phyloP scores from a whole-genome alignment of 2,329 filamentous ascomycete genomes.

The Fonsecaea nubica region DNA sequence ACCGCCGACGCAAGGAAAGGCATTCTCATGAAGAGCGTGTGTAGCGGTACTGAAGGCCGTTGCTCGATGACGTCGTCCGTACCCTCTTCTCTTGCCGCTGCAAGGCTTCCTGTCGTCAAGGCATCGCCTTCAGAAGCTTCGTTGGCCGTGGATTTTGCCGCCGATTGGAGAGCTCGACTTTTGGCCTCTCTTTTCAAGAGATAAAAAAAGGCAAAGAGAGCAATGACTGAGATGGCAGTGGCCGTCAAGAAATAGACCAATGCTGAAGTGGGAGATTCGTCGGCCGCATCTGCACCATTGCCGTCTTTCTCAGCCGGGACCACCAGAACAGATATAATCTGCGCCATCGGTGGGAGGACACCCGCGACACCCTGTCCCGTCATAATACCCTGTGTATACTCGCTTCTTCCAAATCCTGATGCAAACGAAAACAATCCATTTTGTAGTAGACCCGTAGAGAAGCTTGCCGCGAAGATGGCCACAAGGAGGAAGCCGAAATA shows the following conservation, averaged over 20 bases:
- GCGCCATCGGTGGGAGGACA: conserved; percentile 83
- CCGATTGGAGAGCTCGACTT: conserved; percentile 23
- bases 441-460: conserved; percentile 84
- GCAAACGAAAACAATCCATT: conserved; percentile 95
- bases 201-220: conserved; percentile 76
- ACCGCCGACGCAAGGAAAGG: conserved; percentile 78
- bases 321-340: conserved; percentile 81
- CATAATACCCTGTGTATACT: conserved; percentile 98
- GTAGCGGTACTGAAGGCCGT: conserved; percentile 64
- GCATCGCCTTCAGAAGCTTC: conserved; percentile 34
- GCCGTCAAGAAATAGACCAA: conserved; percentile 93
- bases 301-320: conserved; percentile 56
- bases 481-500: conserved; percentile 84
- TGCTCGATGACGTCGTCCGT: conserved; percentile 14
- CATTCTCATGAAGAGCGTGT: conserved; percentile 75
- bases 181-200: conserved; percentile 64
- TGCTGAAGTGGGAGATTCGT: conserved; percentile 70
- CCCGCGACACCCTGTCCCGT: conserved; percentile 90
- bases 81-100: conserved; percentile 46
- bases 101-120: conserved; percentile 43
- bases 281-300: conserved; percentile 45
- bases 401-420: conserved; percentile 78
- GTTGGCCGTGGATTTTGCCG: conserved; percentile 34
- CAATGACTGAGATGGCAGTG: conserved; percentile 72
- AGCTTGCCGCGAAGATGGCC: conserved; percentile 79